Evolutionary conservation across 768 basidiomycete species (phyloP).

Genomic region (Cystobasidium ongulense): DNA sequence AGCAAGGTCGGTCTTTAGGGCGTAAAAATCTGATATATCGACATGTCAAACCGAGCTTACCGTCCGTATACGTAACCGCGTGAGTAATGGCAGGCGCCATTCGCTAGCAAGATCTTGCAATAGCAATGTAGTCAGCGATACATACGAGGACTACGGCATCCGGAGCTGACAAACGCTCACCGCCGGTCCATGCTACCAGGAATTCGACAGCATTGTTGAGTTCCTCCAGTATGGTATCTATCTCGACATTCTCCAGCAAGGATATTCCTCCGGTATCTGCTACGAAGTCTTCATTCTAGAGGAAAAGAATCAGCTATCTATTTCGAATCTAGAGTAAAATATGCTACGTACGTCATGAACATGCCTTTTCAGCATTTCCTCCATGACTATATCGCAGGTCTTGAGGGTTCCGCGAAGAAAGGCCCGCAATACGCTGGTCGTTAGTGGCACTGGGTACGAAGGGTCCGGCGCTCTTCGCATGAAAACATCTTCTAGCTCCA

Average conservation of each 20-base stretch:
- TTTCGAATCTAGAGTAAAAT: not conserved
- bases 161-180: not conserved
- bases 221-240: constrained; percentile 19
- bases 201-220: constrained; percentile 12
- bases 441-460: not conserved
- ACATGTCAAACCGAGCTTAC: not conserved
- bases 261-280: constrained; percentile 6
- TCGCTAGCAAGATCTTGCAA: not conserved
- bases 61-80: not conserved
- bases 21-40: not conserved
- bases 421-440: constrained; percentile 7
- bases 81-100: constrained; percentile 13
- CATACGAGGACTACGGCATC: no score
- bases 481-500: constrained; percentile 5
- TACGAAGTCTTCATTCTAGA: constrained; percentile 24
- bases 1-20: not conserved
- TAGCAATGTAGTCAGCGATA: not conserved
- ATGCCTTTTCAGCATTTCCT: constrained; percentile 22
- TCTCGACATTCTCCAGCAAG: constrained; percentile 25
- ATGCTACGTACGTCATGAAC: not conserved
- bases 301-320: not conserved
- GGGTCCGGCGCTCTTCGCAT: not conserved
- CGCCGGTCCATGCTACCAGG: constrained; percentile 11
- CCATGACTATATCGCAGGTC: constrained; percentile 23
- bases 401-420: constrained; percentile 15